A percentile compares a stretch with the other conserved stretches of the same genome.
Conservation (phyloP, 2,329 filamentous ascomycete genomes). For the Curvularia verruculosa region DNA sequence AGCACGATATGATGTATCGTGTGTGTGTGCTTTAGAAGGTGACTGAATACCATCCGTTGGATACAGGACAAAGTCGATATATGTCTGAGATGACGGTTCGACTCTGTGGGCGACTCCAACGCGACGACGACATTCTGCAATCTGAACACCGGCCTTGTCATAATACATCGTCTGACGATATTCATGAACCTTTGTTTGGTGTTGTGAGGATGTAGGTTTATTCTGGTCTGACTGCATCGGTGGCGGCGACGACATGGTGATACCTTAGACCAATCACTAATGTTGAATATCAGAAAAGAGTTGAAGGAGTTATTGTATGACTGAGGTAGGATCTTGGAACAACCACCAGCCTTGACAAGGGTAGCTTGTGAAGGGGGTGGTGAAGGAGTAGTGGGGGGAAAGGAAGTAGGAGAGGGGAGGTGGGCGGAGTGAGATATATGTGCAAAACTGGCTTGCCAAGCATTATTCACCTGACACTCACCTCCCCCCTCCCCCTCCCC, state of each 20-base stretch:
- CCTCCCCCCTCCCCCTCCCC: constrained; percentile 12
- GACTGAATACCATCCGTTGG: neutral
- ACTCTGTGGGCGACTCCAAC: constrained; percentile 11
- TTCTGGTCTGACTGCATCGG: constrained; percentile 3
- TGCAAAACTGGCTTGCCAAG: constrained; percentile 29
- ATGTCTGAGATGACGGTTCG: constrained; percentile 4
- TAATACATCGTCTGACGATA: constrained; percentile 37
- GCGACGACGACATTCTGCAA: constrained; percentile 36
- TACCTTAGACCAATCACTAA: constrained; percentile 5
- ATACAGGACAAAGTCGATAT: constrained; percentile 12
- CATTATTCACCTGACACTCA: constrained; percentile 16
- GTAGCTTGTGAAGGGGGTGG: constrained; percentile 10
- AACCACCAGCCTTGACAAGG: constrained; percentile 4
- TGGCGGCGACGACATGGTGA: constrained; percentile 34
- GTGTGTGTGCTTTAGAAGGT: neutral
- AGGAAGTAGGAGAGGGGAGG: constrained; percentile 15
- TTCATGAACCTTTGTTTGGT: neutral
- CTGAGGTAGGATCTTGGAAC: neutral
- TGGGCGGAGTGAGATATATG: constrained; percentile 34
- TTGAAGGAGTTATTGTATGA: constrained; percentile 6
- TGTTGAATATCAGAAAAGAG: constrained; percentile 9
- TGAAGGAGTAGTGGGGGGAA: constrained; percentile 12
- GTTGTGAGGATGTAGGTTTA: neutral
- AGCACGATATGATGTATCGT: neutral
- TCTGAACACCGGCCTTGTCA: constrained; percentile 29